These are phyloP conservation scores for Diaporthe vaccinii DNA, from an alignment of 2,329 filamentous ascomycete species.

Conservation along the genomic window DNA sequence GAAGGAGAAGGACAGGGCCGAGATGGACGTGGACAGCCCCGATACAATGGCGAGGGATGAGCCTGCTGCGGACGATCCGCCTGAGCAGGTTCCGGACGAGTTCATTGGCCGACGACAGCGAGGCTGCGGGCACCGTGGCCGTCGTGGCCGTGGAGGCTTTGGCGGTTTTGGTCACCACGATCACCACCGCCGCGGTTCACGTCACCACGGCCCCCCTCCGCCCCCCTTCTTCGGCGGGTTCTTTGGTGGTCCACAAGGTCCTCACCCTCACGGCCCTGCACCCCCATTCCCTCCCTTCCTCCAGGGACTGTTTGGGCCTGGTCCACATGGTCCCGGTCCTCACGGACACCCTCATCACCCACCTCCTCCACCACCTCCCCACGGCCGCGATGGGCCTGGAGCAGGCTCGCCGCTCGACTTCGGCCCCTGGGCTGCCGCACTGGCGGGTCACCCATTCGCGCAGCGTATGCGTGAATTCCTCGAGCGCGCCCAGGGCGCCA, in stretches of 20 bases:
- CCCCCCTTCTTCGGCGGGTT: conserved; percentile 43
- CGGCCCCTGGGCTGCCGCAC: conserved; percentile 54
- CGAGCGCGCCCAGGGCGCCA: conserved; percentile 46
- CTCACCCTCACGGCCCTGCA: conserved; percentile 30
- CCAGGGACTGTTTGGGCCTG: conserved; percentile 33
- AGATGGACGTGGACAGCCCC: conserved; percentile 42
- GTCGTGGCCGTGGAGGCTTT: conserved; percentile 41
- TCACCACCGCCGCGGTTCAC: conserved; percentile 40
- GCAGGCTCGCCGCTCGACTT: conserved; percentile 52
- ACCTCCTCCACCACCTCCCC: conserved; percentile 18
- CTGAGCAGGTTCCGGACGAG: conserved; percentile 43
- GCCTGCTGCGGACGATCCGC: conserved; percentile 44
- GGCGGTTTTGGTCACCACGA: conserved; percentile 34
- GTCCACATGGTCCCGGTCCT: conserved; percentile 42
- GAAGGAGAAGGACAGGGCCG: conserved; percentile 42
- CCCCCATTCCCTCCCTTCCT: conserved; percentile 31
- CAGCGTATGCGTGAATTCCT: conserved; percentile 57
- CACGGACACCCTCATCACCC: conserved; percentile 36
- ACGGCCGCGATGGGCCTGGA: conserved; percentile 43
- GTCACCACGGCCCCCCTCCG: conserved; percentile 42
- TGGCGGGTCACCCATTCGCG: conserved; percentile 59
- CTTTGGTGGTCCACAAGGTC: conserved; percentile 36
- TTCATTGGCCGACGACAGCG: conserved; percentile 32
- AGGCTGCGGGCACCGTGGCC: conserved; percentile 43
- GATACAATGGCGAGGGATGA: conserved; percentile 52